These are phyloP conservation scores for Ormosia emarginata DNA, from an alignment of 306 rosid genomes.

Conservation along the genomic window DNA sequence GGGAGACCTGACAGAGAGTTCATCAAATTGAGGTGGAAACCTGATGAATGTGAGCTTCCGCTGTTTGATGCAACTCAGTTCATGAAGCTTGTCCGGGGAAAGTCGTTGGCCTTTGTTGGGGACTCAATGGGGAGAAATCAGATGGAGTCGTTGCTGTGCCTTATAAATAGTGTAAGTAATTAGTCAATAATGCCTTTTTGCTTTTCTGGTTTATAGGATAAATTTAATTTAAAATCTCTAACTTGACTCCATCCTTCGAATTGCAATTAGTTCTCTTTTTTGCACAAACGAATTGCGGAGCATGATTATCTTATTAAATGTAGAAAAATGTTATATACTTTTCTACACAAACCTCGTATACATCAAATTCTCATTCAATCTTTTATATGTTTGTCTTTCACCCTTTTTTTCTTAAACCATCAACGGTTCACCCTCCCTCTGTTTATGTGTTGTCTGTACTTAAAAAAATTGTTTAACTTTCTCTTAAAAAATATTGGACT, in stretches of 20 bases:
- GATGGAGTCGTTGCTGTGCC: constrained; percentile 69
- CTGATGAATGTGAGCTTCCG: constrained; percentile 66
- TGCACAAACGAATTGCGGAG: not conserved
- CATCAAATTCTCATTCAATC: too few species aligned
- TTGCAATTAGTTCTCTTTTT: not conserved
- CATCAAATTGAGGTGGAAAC: constrained; percentile 70
- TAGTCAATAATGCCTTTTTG: not conserved
- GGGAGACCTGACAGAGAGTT: constrained; percentile 62
- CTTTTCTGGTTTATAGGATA: not conserved
- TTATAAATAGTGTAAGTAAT: constrained; percentile 31
- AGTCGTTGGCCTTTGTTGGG: constrained; percentile 76
- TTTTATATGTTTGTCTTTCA: too few species aligned
- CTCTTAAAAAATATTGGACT: too few species aligned
- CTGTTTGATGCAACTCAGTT: constrained; percentile 58
- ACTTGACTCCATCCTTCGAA: not conserved
- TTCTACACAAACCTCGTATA: too few species aligned
- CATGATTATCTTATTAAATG: too few species aligned
- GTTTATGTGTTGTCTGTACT: too few species aligned
- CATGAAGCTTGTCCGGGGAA: constrained; percentile 53
- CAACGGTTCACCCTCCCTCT: too few species aligned
- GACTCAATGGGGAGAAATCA: constrained; percentile 76
- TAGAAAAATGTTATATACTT: too few species aligned
- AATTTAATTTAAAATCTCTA: not conserved
- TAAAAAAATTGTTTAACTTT: too few species aligned
- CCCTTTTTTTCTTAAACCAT: too few species aligned